Evolutionary conservation across 805 yeast species (phyloP).

Genomic region (Ogataea paradorogensis): DNA sequence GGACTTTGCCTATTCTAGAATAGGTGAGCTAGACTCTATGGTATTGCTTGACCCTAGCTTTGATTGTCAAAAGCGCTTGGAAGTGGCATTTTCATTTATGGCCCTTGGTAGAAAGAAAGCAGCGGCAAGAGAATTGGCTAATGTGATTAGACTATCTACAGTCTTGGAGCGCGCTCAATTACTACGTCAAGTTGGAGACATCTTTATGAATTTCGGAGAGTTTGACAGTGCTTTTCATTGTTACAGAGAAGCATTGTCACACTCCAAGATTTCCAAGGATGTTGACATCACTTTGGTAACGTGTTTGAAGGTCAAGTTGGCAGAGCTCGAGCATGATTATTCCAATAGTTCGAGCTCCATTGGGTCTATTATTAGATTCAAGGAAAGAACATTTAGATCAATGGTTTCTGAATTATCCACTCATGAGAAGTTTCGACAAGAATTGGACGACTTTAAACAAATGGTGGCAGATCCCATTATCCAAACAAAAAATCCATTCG

Average conservation of each 20-base stretch:
- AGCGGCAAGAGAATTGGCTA: slow-evolving; percentile 20
- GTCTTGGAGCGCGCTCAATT: slow-evolving; percentile 12
- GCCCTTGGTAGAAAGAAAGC: slow-evolving; percentile 18
- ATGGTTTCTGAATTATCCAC: slow-evolving; percentile 17
- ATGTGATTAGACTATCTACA: slow-evolving; percentile 14
- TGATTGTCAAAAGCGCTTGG: slow-evolving; percentile 10
- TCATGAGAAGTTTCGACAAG: slow-evolving; percentile 14
- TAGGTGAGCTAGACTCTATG: slow-evolving; percentile 6
- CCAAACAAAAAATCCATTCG: slow-evolving; percentile 7
- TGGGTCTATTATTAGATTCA: slow-evolving; percentile 12
- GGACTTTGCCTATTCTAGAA: slow-evolving; percentile 17
- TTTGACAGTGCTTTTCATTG: slow-evolving; percentile 16
- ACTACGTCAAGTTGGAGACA: slow-evolving; percentile 17
- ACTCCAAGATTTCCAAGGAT: slow-evolving; percentile 14
- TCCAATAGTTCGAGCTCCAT: slow-evolving; percentile 14
- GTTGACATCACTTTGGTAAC: slow-evolving; percentile 7
- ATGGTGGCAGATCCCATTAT: slow-evolving; percentile 4
- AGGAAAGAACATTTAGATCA: slow-evolving; percentile 16
- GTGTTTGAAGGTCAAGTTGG: slow-evolving; percentile 11
- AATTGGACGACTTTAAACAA: slow-evolving; percentile 13
- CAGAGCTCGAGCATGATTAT: slow-evolving; percentile 10
- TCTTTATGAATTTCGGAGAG: slow-evolving; percentile 15
- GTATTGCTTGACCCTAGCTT: slow-evolving; percentile 14
- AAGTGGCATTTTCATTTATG: slow-evolving; percentile 18
- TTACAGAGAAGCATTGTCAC: slow-evolving; percentile 18